phyloP scores from a whole-genome alignment of 805 yeast species.

The Pichia scutulata region DNA sequence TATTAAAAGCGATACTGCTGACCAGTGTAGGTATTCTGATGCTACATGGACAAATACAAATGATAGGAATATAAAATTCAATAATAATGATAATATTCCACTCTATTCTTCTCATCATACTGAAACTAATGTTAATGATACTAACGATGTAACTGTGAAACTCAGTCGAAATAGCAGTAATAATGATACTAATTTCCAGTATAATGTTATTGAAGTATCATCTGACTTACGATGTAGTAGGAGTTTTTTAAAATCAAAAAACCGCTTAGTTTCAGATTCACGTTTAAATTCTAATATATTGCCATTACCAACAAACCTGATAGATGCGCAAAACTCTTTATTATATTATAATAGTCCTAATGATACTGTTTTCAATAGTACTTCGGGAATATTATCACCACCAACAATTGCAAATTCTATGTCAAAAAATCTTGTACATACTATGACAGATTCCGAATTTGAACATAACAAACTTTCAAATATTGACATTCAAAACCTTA shows the following conservation, averaged over 20 bases:
- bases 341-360: background rate
- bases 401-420: background rate
- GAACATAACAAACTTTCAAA: background rate
- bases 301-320: background rate
- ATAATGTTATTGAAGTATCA: background rate
- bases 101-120: background rate
- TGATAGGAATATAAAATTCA: background rate
- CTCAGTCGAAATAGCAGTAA: background rate
- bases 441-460: background rate
- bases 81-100: background rate
- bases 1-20: constrained; percentile 22
- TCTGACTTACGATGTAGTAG: background rate
- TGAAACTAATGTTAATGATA: background rate
- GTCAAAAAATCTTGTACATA: background rate
- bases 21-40: constrained; percentile 26
- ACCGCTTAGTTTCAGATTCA: background rate
- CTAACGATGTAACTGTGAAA: too few relatives aligned
- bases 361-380: background rate
- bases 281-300: background rate
- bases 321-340: background rate
- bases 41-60: constrained; percentile 24
- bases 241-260: background rate
- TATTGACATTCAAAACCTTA: background rate
- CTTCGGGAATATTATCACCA: background rate
- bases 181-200: background rate